Conservation (phyloP, 176 grass and related monocot species). For the Lolium rigidum region DNA sequence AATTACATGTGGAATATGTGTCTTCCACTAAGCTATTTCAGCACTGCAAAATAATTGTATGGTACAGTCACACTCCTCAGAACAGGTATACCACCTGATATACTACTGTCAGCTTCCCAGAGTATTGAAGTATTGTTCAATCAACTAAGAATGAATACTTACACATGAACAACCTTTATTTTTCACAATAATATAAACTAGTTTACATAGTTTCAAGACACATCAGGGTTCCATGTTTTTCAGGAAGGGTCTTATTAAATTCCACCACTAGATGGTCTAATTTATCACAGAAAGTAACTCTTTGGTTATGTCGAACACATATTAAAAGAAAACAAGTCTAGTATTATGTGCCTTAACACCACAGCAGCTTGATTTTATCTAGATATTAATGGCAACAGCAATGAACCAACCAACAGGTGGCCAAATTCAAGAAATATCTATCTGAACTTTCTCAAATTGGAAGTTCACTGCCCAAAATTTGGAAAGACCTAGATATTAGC, state of each 20-base stretch:
- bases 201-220: neutral
- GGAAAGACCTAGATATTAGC: neutral
- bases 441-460: neutral
- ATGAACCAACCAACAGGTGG: neutral
- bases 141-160: neutral
- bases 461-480: neutral
- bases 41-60: slow-evolving; percentile 5
- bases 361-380: neutral
- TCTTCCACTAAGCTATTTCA: slow-evolving; percentile 4
- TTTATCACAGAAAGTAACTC: neutral
- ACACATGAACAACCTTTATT: neutral
- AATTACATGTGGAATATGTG: neutral
- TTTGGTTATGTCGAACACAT: slow-evolving; percentile 1
- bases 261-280: neutral
- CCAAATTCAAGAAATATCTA: slow-evolving; percentile 5
- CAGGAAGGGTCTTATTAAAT: neutral
- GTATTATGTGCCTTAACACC: neutral
- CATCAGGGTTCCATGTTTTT: neutral
- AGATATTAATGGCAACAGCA: neutral
- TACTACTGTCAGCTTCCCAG: slow-evolving; percentile 1
- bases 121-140: neutral
- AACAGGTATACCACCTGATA: neutral
- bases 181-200: neutral
- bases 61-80: slow-evolving; percentile 15
- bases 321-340: neutral